A percentile compares a stretch with the other conserved stretches of the same genome.
Conservation (phyloP, 805 yeast species). For the Starmerella potacharoeniae region DNA sequence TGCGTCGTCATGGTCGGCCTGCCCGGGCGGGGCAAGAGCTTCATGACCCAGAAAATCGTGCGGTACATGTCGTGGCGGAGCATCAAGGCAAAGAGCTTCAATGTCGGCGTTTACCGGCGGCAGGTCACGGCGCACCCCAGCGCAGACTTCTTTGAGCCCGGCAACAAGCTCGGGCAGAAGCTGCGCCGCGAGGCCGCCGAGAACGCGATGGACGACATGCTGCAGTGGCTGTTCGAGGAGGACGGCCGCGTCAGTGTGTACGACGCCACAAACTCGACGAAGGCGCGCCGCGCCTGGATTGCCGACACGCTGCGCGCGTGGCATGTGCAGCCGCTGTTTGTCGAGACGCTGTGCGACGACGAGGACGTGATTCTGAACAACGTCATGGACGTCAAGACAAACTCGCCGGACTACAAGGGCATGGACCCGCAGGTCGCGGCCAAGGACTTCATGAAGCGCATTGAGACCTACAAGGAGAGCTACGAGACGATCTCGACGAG, state of each 20-base stretch:
- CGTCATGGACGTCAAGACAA: constrained; percentile 73
- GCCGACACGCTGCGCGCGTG: constrained; percentile 30
- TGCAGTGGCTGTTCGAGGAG: constrained; percentile 72
- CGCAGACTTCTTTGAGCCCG: constrained; percentile 69
- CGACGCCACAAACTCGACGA: constrained; percentile 87
- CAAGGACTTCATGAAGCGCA: constrained; percentile 60
- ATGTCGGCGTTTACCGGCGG: constrained; percentile 79
- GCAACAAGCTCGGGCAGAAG: constrained; percentile 51
- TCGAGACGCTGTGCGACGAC: constrained; percentile 87
- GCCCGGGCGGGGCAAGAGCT: constrained; percentile 92
- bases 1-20: constrained; percentile 32
- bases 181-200: constrained; percentile 60
- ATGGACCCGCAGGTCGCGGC: constrained; percentile 62
- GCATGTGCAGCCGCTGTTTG: constrained; percentile 75
- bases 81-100: constrained; percentile 74
- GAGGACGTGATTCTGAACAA: constrained; percentile 65
- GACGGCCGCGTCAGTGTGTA: constrained; percentile 83
- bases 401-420: constrained; percentile 70
- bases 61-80: constrained; percentile 88
- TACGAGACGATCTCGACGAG: constrained; percentile 63
- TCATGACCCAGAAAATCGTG: constrained; percentile 88
- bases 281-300: constrained; percentile 56
- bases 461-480: constrained; percentile 56
- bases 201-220: constrained; percentile 64
- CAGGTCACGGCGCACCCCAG: constrained; percentile 45